phyloP scores from a whole-genome alignment of 768 basidiomycete genomes.

The Mycena epipterygia region DNA sequence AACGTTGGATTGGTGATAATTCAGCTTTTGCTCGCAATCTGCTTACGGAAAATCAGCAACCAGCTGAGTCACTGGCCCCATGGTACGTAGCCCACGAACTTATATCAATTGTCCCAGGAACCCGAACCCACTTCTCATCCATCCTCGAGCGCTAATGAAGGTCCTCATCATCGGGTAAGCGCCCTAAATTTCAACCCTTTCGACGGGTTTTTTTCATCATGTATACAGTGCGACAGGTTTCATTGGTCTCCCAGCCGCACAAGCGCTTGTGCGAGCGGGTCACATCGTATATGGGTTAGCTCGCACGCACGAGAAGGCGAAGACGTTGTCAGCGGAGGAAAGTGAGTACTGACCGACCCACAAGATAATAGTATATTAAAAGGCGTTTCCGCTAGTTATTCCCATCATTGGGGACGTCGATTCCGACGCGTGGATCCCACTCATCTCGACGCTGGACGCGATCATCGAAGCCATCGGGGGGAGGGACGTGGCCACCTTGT shows the following conservation, averaged over 20 bases:
- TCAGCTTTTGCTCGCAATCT: too few species aligned
- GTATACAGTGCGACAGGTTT: conserved; percentile 58
- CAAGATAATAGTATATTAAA: neutral
- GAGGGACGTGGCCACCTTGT: conserved; percentile 16
- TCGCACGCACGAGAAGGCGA: conserved; percentile 51
- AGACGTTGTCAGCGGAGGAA: conserved; percentile 54
- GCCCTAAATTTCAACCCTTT: neutral
- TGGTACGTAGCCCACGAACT: too few species aligned
- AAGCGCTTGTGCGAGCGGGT: conserved; percentile 60
- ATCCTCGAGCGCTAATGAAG: neutral
- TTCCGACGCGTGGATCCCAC: conserved; percentile 41
- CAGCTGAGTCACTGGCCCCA: too few species aligned
- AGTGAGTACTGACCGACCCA: conserved; percentile 42
- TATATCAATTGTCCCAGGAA: too few species aligned
- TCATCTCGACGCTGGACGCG: conserved; percentile 49
- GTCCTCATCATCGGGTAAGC: neutral
- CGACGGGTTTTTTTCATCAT: neutral
- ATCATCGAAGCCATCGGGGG: conserved; percentile 48
- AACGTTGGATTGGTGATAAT: too few species aligned
- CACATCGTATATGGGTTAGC: conserved; percentile 62
- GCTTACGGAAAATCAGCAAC: too few species aligned
- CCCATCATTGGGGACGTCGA: conserved; percentile 48
- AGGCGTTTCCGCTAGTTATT: conserved; percentile 39
- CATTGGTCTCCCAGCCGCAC: conserved; percentile 58
- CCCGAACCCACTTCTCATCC: too few species aligned